Conservation (phyloP, 768 basidiomycete species). For the Antrodiella citrinella region DNA sequence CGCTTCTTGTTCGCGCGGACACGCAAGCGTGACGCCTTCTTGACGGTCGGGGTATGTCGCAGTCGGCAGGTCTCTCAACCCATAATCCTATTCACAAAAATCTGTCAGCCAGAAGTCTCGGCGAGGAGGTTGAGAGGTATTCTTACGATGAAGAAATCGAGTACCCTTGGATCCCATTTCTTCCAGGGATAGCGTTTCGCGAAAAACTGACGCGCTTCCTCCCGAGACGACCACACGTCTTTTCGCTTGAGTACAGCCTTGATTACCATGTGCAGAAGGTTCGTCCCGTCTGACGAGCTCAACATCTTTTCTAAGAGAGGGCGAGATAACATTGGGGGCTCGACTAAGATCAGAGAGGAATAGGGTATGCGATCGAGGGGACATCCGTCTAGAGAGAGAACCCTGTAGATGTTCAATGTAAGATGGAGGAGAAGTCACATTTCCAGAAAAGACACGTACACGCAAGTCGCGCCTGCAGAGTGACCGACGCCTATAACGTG, state of each 20-base stretch:
- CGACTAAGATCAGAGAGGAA: slow-evolving; percentile 7
- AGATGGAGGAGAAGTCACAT: neutral
- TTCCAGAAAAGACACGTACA: slow-evolving; percentile 27
- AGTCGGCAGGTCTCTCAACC: neutral
- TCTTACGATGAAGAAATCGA: slow-evolving; percentile 8
- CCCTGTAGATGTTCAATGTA: neutral
- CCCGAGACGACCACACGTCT: slow-evolving; percentile 11
- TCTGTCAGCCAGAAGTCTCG: too few relatives aligned
- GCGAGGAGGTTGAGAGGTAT: too few relatives aligned
- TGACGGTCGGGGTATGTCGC: neutral
- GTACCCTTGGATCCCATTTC: slow-evolving; percentile 4
- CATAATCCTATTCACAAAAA: too few relatives aligned
- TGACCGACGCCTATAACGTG: slow-evolving; percentile 45
- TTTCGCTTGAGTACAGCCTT: slow-evolving; percentile 2
- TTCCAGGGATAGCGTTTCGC: slow-evolving; percentile 6
- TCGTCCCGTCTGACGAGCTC: neutral
- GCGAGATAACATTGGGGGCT: slow-evolving; percentile 8
- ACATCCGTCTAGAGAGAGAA: neutral
- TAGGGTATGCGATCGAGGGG: slow-evolving; percentile 1
- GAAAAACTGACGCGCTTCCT: slow-evolving; percentile 6
- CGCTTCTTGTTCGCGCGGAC: neutral
- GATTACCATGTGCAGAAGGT: neutral
- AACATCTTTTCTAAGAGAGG: neutral
- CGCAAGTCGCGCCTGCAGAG: slow-evolving; percentile 41
- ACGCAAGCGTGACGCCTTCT: neutral